Percentiles rank a stretch among this genome's conserved stretches.
Conservation (phyloP, 345 rosid species). For the Triadica sebifera region DNA sequence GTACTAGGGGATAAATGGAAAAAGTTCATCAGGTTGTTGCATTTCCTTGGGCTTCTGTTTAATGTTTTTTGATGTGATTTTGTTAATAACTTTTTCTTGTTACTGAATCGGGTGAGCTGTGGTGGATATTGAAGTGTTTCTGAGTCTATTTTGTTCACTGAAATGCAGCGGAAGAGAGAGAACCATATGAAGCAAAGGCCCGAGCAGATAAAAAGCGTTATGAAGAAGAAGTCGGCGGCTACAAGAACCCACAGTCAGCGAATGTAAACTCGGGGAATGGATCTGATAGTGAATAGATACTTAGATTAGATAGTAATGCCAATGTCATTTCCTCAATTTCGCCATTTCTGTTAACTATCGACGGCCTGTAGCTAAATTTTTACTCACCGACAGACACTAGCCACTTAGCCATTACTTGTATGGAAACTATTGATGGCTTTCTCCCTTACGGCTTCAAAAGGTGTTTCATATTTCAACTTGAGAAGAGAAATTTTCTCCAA, state of each 20-base stretch:
- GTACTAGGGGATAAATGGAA: constrained; percentile 82
- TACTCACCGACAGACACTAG: too few species aligned
- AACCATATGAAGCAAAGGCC: constrained; percentile 77
- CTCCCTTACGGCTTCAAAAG: too few species aligned
- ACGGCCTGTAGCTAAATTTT: too few species aligned
- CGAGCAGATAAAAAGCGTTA: constrained; percentile 73
- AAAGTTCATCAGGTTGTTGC: constrained; percentile 56
- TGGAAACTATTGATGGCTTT: too few species aligned
- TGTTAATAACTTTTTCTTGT: neutral
- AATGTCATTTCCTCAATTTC: too few species aligned
- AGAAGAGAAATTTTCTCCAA: too few species aligned
- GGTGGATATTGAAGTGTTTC: neutral
- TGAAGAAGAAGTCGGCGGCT: constrained; percentile 59
- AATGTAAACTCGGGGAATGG: constrained; percentile 50
- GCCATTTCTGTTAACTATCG: too few species aligned
- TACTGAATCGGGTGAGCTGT: too few species aligned
- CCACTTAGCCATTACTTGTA: too few species aligned
- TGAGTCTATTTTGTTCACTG: neutral
- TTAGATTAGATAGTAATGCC: too few species aligned
- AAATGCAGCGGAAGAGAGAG: constrained; percentile 59
- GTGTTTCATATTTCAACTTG: too few species aligned
- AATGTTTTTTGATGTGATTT: neutral
- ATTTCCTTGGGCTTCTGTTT: neutral
- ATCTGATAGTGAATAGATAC: constrained; percentile 22
- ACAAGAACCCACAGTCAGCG: constrained; percentile 75